Evolutionary conservation across 169 alveolate species (phyloP).

Genomic region (Eimeria tenella): DNA sequence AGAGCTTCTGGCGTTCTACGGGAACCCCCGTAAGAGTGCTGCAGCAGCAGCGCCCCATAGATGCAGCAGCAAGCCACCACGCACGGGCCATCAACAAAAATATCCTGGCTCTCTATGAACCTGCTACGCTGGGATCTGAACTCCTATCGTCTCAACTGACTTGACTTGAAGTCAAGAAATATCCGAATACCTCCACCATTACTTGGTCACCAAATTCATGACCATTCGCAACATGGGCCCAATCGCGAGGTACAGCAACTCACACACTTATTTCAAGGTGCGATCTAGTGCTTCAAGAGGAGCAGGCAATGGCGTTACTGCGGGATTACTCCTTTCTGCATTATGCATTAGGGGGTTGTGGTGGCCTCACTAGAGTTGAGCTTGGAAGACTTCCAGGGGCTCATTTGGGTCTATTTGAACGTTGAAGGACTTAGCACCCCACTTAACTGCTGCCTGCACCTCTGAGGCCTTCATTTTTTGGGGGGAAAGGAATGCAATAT

Average conservation of each 20-base stretch:
- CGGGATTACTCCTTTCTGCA: background rate
- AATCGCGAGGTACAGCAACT: too few species aligned
- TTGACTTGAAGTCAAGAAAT: too few species aligned
- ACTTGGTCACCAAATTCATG: too few species aligned
- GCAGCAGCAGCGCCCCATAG: background rate
- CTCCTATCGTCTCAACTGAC: too few species aligned
- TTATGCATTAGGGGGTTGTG: background rate
- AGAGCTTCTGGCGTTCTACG: conserved; percentile 93
- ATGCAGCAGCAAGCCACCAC: background rate
- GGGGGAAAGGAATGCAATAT: background rate
- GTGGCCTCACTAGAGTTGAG: conserved; percentile 70
- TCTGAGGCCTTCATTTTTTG: conserved; percentile 40
- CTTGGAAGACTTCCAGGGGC: conserved; percentile 72
- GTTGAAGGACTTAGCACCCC: conserved; percentile 45
- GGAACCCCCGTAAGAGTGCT: conserved; percentile 94
- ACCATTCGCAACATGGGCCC: too few species aligned
- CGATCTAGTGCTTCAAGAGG: background rate
- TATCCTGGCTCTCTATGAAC: too few species aligned
- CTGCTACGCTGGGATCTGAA: too few species aligned
- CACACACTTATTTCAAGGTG: too few species aligned
- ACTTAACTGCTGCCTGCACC: conserved; percentile 61
- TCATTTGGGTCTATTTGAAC: conserved; percentile 66
- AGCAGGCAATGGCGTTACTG: background rate
- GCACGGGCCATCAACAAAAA: too few species aligned
- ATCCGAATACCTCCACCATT: too few species aligned